A percentile compares a stretch with the other conserved stretches of the same genome.
phyloP scores from a whole-genome alignment of 2,329 filamentous ascomycete species.

The Phoma sp. region DNA sequence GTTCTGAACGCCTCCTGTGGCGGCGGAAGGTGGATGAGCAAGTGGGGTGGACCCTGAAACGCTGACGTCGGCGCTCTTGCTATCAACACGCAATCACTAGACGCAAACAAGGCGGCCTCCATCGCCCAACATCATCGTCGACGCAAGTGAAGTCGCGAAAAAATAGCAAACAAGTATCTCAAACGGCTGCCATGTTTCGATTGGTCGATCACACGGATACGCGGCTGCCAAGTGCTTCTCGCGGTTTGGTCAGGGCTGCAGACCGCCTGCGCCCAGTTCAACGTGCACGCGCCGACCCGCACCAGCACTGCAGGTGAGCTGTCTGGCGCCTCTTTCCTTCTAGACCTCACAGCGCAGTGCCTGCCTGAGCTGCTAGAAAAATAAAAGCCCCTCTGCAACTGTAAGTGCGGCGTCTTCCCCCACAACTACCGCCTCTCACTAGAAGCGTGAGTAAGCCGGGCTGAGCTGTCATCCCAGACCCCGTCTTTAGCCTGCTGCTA shows the following conservation, averaged over 20 bases:
- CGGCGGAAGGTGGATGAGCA: conserved; percentile 1
- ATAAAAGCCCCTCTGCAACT: background rate
- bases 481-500: background rate
- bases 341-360: background rate
- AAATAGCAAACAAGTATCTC: background rate
- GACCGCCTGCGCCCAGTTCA: conserved; percentile 16
- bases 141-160: background rate
- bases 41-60: conserved; percentile 9
- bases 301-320: conserved; percentile 5
- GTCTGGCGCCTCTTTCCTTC: conserved; percentile 10
- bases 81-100: conserved; percentile 8
- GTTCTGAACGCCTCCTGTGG: conserved; percentile 5
- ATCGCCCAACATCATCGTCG: background rate
- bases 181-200: conserved; percentile 15
- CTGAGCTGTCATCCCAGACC: conserved; percentile 17
- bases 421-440: background rate
- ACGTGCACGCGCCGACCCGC: conserved; percentile 25
- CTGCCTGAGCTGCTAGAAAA: background rate
- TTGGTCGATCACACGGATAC: conserved; percentile 28
- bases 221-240: conserved; percentile 33
- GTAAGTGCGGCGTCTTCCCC: background rate
- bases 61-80: conserved; percentile 9
- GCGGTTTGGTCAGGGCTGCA: conserved; percentile 14
- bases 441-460: conserved; percentile 21
- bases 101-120: background rate